These are phyloP conservation scores for Uronychia setigera DNA, from an alignment of 73 alveolate species.

Conservation along the genomic window DNA sequence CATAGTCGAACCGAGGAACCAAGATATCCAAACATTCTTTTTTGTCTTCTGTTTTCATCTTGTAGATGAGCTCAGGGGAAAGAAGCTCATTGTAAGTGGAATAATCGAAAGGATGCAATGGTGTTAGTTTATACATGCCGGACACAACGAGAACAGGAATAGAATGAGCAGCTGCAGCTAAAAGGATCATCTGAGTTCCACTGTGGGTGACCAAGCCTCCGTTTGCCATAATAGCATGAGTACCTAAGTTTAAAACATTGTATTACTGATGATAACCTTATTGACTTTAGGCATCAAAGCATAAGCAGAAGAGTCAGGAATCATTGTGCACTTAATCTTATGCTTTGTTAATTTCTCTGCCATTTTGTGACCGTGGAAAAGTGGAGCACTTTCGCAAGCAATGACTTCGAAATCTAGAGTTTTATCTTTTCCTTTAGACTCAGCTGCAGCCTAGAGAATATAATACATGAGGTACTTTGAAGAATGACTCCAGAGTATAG, in stretches of 20 bases:
- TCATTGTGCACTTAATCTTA: conserved; percentile 75
- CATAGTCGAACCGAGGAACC: conserved; percentile 94
- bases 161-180: conserved; percentile 87
- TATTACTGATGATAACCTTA: conserved; percentile 75
- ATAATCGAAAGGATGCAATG: conserved; percentile 90
- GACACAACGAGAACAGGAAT: conserved; percentile 92
- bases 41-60: conserved; percentile 62
- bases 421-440: conserved; percentile 23
- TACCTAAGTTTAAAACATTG: conserved; percentile 44
- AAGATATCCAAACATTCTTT: conserved; percentile 53
- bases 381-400: conserved; percentile 87
- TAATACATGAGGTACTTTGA: conserved; percentile 43
- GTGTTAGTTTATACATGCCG: conserved; percentile 90
- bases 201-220: conserved; percentile 94
- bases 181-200: conserved; percentile 85
- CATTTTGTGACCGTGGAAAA: conserved; percentile 72
- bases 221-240: conserved; percentile 92
- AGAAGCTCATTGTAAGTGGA: conserved; percentile 86
- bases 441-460: conserved; percentile 20
- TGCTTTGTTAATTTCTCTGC: conserved; percentile 73
- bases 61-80: conserved; percentile 81
- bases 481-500: conserved; percentile 77
- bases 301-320: conserved; percentile 83
- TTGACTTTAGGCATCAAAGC: conserved; percentile 87
- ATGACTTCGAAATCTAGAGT: conserved; percentile 82